Evolutionary conservation across 2,329 filamentous ascomycete species (phyloP), one percentile per base, ranked within the genome.

Genomic region (Sclerotinia borealis): DNA sequence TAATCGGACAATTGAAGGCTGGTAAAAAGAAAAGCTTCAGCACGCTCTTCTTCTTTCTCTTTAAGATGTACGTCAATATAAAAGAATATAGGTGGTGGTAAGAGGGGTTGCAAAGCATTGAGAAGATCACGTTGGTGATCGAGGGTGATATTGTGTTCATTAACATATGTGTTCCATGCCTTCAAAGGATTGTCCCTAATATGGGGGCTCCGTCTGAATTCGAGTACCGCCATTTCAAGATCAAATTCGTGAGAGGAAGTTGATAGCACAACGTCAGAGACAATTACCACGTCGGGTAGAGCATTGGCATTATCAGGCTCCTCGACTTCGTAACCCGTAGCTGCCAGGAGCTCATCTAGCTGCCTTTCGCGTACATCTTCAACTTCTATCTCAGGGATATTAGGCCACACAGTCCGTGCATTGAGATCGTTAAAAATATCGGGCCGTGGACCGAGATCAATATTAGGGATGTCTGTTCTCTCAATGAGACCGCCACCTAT

Each of bases 301-400:
- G 15, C 58, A 27, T 63, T 47, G n/a, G 10, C 43, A 17, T 37
- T 34, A 37, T 72, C 71, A 52, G 75, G 71, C 74, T 75, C 59
- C 43, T 62, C 68, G 29, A 73, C 63, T 27, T 66, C 45, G 62
- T 72, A 74, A 19, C 72, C 72, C 2, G 69, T 67, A 19, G 65
- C 64, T 43, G 64, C 66, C 10, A 74, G 64, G 9, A 74, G 67
- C 27, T 72, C 68, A 25, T 71, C 65, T 11, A 75, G 51, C 17
- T 69, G 68, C 25, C 66, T 66, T 45, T 71, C 64, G 27, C 71
- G 68, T 22, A 73, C 59, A 27, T 71, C 65, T n/a, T 73, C 71
- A 29, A 73, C 48, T 34, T 72, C 72, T 11, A 72, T 67, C 31
- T 69, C 68, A 3, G 64, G 52, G 39, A 72, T 67, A 25, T 47